A percentile compares a stretch with the other conserved stretches of the same genome.
These are phyloP conservation scores for Gremmenia infestans DNA, from an alignment of 2,329 filamentous ascomycete species.

Conservation along the genomic window DNA sequence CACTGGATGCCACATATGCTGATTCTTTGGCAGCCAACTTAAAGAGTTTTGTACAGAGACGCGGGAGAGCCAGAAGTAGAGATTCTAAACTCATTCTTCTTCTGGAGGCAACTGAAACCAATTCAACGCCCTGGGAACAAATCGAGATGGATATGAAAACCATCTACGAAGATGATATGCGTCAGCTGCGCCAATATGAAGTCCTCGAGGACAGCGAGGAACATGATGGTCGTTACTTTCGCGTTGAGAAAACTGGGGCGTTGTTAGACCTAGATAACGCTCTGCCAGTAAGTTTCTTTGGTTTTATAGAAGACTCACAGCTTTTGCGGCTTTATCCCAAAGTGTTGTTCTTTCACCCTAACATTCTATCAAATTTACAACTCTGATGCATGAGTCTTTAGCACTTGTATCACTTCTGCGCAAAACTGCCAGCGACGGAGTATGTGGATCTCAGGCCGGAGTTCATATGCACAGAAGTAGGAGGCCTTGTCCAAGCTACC, in stretches of 20 bases:
- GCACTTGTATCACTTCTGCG: conserved; percentile 80
- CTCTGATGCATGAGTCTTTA: neutral
- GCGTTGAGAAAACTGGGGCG: conserved; percentile 48
- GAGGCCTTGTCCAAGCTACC: conserved; percentile 46
- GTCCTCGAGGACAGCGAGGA: conserved; percentile 29
- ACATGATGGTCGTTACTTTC: conserved; percentile 34
- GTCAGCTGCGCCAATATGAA: conserved; percentile 18
- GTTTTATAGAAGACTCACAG: no score
- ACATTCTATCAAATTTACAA: no score
- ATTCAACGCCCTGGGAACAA: conserved; percentile 51
- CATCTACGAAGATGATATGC: conserved; percentile 33
- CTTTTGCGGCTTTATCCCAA: no score
- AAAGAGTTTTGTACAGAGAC: conserved; percentile 60
- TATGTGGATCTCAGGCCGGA: conserved; percentile 64
- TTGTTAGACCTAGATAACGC: conserved; percentile 70
- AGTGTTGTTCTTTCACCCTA: no score
- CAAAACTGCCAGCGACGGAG: conserved; percentile 45
- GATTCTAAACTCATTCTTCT: conserved; percentile 47
- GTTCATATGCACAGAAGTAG: conserved; percentile 48
- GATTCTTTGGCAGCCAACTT: conserved; percentile 39
- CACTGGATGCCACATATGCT: no score
- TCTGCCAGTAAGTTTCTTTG: conserved; percentile 35
- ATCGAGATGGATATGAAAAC: conserved; percentile 68
- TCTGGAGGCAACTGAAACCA: conserved; percentile 38
- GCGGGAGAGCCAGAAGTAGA: conserved; percentile 58